Evolutionary conservation across 345 rosid genomes (phyloP), one percentile per base, ranked within the genome.

Genomic region (Lumnitzera littorea): DNA sequence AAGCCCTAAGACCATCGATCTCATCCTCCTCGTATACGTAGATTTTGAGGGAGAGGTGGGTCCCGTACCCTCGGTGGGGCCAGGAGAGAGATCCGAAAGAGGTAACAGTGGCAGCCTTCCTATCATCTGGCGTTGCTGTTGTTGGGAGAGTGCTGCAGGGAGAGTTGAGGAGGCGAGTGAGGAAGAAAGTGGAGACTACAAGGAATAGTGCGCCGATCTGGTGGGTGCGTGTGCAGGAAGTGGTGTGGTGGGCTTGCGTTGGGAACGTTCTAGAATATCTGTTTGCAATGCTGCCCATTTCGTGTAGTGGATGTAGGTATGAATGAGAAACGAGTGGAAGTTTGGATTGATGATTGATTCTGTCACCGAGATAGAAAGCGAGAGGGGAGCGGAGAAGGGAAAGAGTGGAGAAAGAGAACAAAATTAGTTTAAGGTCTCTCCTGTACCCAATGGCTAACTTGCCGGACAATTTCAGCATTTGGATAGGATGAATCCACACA

Each of bases 1-100:
- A 76, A 69, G 66, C 72, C 73, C 69, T 81, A 43, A 94, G 31
- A 48, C 99, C 96, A 51, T 83, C 95, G 54, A 90, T 79, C 80
- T 94, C 97, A 63, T 72, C 71, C 76, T 94, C 97, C 8, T 83
- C 91, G 67, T 94, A 94, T 55, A 94, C 84, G 71, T 88, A 94
- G 80, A 94, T 81, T 76, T 82, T 87, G 65, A 94, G 77, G 62
- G 80, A 78, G 58, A 84, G 79, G 57, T 56, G 70, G 48, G 82
- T 61, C 0, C 95, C 95, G 63, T 89, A 83, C 9, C 97, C 94
- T 61, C 74, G 60, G 49, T 71, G 64, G 46, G 95, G 91, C 92
- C 96, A 91, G 60, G 52, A 55, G 36, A 75, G 57, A 17, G 76
- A 58, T 17, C 82, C 72, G 61, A 54, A 62, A 15, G 64, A 57